Evolutionary conservation across 2,329 filamentous ascomycete genomes (phyloP).

Genomic region (Fusarium tanahbumbuense): DNA sequence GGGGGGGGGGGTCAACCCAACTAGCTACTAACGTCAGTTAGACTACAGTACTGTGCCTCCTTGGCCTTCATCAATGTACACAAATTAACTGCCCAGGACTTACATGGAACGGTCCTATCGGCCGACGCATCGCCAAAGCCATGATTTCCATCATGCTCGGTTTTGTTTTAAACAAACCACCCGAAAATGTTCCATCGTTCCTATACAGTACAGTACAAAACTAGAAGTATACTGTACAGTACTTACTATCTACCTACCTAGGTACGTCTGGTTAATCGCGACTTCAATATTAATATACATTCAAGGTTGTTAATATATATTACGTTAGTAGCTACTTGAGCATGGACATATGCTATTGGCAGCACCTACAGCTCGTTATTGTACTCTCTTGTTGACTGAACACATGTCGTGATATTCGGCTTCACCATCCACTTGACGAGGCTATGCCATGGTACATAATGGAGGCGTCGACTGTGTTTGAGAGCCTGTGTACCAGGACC

Average conservation of each 20-base stretch:
- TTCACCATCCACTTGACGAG: neutral
- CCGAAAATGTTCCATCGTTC: neutral
- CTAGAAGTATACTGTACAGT: neutral
- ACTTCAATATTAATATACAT: neutral
- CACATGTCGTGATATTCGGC: neutral
- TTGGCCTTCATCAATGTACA: neutral
- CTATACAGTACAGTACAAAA: neutral
- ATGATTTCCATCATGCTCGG: neutral
- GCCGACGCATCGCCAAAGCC: neutral
- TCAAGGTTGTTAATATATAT: neutral
- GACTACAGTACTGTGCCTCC: neutral
- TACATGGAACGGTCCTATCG: neutral
- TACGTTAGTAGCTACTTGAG: neutral
- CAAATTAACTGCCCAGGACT: neutral
- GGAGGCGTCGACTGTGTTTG: neutral
- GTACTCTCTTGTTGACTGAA: neutral
- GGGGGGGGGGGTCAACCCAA: constrained; percentile 5
- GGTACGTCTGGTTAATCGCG: neutral
- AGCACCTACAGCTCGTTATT: neutral
- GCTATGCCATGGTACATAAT: neutral
- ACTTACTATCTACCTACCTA: no score
- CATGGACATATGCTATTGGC: neutral
- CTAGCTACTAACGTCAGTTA: neutral
- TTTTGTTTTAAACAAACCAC: neutral
- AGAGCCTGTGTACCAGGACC: neutral